Conservation (phyloP, 192 early-diverging fungal genomes). For the Coemansia sp. region DNA sequence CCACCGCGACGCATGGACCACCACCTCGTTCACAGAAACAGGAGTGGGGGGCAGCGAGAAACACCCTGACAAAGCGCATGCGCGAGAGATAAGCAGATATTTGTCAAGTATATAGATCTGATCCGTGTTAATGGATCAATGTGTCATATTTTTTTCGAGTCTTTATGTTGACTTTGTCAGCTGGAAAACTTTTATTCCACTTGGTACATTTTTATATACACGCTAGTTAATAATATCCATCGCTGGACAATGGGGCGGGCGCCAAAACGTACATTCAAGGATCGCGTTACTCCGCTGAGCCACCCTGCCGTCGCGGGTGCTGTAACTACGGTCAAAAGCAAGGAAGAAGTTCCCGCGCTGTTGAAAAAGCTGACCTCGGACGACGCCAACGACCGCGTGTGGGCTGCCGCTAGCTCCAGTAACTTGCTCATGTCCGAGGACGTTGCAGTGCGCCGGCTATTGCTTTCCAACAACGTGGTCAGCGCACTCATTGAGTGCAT, state of each 20-base stretch:
- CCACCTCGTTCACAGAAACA: neutral
- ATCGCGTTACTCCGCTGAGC: conserved; percentile 42
- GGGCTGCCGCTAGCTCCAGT: conserved; percentile 86
- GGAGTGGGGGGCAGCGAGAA: neutral
- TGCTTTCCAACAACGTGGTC: conserved; percentile 74
- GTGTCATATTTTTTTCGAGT: neutral
- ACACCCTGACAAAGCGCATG: neutral
- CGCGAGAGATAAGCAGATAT: neutral
- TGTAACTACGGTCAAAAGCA: conserved; percentile 25
- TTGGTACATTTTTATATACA: neutral
- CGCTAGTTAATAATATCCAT: neutral
- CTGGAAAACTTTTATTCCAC: neutral
- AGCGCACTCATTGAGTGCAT: conserved; percentile 69
- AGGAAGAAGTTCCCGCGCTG: conserved; percentile 38
- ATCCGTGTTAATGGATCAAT: neutral
- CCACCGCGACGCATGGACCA: neutral
- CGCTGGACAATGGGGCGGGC: conserved; percentile 43
- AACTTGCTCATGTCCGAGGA: conserved; percentile 62
- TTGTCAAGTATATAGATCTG: neutral
- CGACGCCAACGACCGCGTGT: conserved; percentile 75
- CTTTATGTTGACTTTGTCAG: neutral
- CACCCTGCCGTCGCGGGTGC: conserved; percentile 21
- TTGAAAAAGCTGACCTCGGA: conserved; percentile 62
- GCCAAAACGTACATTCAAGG: conserved; percentile 49
- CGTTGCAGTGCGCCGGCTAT: conserved; percentile 55